Conservation (phyloP, 352 stramenopile species). For the Phytophthora ohioensis region DNA sequence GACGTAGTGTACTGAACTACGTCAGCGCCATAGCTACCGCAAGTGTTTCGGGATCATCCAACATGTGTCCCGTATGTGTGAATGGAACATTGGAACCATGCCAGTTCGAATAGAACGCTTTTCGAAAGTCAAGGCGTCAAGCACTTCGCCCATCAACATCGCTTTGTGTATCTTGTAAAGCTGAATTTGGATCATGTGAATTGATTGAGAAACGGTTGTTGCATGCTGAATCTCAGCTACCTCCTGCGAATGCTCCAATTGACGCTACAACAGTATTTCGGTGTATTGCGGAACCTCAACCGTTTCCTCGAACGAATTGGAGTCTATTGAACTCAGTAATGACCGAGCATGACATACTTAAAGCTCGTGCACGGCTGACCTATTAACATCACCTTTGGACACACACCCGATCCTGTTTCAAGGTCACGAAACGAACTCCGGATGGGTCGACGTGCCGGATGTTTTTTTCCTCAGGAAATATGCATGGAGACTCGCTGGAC, state of each 20-base stretch:
- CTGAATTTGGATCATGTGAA: not conserved
- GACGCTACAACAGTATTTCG: not conserved
- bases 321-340: not conserved
- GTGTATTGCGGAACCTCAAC: not conserved
- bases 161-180: not conserved
- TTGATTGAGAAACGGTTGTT: not conserved
- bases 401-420: slow-evolving; percentile 14
- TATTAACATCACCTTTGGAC: slow-evolving; percentile 17
- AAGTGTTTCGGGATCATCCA: not conserved
- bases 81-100: not conserved
- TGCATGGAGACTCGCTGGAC: not conserved
- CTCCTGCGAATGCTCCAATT: too few species aligned
- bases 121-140: slow-evolving; percentile 1
- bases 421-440: slow-evolving; percentile 11
- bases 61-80: not conserved
- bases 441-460: slow-evolving; percentile 4
- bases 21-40: not conserved
- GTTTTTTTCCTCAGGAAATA: slow-evolving; percentile 7
- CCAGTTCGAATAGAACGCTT: not conserved
- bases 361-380: not conserved
- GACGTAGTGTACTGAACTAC: not conserved
- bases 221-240: not conserved
- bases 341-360: not conserved
- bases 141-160: not conserved
- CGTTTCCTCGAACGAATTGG: not conserved